Evolutionary conservation across 2,329 filamentous ascomycete species (phyloP).

Genomic region (Arthrobotrys sinensis): DNA sequence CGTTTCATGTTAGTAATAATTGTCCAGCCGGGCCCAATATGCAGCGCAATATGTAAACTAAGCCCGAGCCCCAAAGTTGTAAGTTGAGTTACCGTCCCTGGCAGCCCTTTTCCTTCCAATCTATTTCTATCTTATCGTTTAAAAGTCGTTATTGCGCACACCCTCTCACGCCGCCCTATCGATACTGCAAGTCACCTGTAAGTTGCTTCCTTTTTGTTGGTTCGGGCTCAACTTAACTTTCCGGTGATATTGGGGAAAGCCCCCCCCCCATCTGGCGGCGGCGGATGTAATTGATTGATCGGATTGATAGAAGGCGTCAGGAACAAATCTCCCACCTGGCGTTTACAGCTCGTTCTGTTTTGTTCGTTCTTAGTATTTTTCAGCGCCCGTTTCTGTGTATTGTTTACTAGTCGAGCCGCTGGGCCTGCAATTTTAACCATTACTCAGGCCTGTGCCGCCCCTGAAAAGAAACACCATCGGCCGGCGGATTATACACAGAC

Average conservation of each 20-base stretch:
- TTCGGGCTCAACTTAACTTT: too few species aligned
- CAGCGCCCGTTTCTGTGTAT: not conserved
- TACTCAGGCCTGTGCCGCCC: conserved; percentile 12
- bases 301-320: conserved; percentile 10
- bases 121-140: conserved; percentile 25
- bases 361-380: too few species aligned
- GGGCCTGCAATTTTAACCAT: conserved; percentile 47
- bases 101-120: not conserved
- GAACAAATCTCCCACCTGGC: conserved; percentile 20
- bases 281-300: conserved; percentile 10
- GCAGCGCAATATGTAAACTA: too few species aligned
- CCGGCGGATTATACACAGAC: conserved; percentile 23
- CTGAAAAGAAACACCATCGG: conserved; percentile 24
- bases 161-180: not conserved
- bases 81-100: too few species aligned
- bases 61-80: too few species aligned
- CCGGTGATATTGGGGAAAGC: too few species aligned
- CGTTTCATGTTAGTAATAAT: conserved; percentile 5
- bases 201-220: not conserved
- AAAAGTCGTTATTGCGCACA: conserved; percentile 6
- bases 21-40: conserved; percentile 19
- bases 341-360: conserved; percentile 13
- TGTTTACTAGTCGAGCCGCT: conserved; percentile 40
- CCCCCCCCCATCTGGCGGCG: conserved; percentile 3
- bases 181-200: conserved; percentile 9